A percentile compares a stretch with the other conserved stretches of the same genome.
Evolutionary conservation across 371 early-diverging fungal species (phyloP).

Genomic region (Rhizomucor miehei): DNA sequence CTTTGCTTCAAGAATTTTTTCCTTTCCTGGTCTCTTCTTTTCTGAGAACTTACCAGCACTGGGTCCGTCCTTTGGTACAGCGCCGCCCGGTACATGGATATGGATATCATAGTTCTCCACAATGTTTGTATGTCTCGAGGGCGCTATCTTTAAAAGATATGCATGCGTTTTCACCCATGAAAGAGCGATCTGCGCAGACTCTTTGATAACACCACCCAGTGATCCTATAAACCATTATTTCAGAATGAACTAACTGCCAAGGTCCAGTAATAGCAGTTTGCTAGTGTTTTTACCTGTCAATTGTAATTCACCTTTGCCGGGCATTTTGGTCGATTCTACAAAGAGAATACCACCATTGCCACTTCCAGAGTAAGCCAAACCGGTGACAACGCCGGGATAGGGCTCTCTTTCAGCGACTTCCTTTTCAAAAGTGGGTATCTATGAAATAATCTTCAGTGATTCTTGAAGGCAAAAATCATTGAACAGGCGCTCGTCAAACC

Average conservation of each 20-base stretch:
- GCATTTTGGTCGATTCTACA: slow-evolving; percentile 77
- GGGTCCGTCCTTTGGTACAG: slow-evolving; percentile 46
- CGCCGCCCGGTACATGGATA: slow-evolving; percentile 84
- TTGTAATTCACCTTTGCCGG: slow-evolving; percentile 68
- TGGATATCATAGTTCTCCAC: slow-evolving; percentile 70
- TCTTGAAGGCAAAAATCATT: not conserved
- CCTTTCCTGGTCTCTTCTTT: no score
- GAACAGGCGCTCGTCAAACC: not conserved
- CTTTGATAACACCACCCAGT: slow-evolving; percentile 86
- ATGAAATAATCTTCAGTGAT: slow-evolving; percentile 7
- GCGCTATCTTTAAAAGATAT: slow-evolving; percentile 52
- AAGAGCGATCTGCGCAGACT: slow-evolving; percentile 78
- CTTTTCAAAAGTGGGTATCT: slow-evolving; percentile 44
- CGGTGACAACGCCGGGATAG: slow-evolving; percentile 79
- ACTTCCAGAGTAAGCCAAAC: slow-evolving; percentile 76
- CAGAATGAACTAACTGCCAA: not conserved
- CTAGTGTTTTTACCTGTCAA: slow-evolving; percentile 76
- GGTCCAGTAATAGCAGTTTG: not conserved
- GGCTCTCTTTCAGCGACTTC: slow-evolving; percentile 68
- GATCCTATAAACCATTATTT: slow-evolving; percentile 53
- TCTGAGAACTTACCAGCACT: slow-evolving; percentile 39
- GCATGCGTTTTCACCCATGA: slow-evolving; percentile 83
- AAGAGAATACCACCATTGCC: slow-evolving; percentile 81
- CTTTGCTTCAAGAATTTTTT: no score
- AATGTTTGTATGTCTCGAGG: slow-evolving; percentile 25